These are phyloP conservation scores for Metarhizium brunneum DNA, from an alignment of 2,329 filamentous ascomycete genomes.

Conservation along the genomic window DNA sequence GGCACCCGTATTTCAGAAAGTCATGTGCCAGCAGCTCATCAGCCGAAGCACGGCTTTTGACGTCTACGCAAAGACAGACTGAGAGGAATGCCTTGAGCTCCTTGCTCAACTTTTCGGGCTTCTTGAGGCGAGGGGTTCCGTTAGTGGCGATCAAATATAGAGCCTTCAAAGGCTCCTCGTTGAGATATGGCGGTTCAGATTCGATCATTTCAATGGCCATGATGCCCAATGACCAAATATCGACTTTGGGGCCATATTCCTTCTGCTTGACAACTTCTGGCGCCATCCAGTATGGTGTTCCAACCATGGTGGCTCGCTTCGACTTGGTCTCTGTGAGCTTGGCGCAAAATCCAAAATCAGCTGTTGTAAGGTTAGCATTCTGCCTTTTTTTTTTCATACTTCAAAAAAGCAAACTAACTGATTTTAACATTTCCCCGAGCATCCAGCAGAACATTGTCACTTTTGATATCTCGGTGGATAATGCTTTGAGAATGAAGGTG, in stretches of 20 bases:
- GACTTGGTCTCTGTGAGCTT: constrained; percentile 95
- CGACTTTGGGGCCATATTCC: constrained; percentile 95
- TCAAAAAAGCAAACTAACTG: constrained; percentile 50
- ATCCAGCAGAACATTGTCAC: constrained; percentile 93
- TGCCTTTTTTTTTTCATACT: background rate
- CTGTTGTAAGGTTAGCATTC: constrained; percentile 39
- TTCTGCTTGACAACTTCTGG: constrained; percentile 99
- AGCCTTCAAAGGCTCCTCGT: constrained; percentile 95
- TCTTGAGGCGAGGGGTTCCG: constrained; percentile 92
- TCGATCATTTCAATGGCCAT: constrained; percentile 99
- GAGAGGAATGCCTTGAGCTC: constrained; percentile 96
- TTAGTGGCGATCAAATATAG: constrained; percentile 97
- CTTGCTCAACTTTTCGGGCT: constrained; percentile 95
- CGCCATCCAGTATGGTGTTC: constrained; percentile 99
- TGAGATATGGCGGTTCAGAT: constrained; percentile 93
- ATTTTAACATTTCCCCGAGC: constrained; percentile 96
- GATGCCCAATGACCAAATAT: constrained; percentile 98
- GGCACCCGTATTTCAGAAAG: constrained; percentile 88
- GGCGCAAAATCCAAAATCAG: constrained; percentile 98
- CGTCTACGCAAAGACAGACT: constrained; percentile 92
- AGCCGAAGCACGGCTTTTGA: constrained; percentile 86
- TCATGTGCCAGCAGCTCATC: constrained; percentile 85
- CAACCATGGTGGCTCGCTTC: constrained; percentile 98
- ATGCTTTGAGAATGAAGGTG: constrained; percentile 95
- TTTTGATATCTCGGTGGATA: constrained; percentile 99